Percentiles rank a stretch among this genome's conserved stretches.
Conservation (phyloP, 2,329 filamentous ascomycete genomes). For the Biscogniauxia mediterranea region DNA sequence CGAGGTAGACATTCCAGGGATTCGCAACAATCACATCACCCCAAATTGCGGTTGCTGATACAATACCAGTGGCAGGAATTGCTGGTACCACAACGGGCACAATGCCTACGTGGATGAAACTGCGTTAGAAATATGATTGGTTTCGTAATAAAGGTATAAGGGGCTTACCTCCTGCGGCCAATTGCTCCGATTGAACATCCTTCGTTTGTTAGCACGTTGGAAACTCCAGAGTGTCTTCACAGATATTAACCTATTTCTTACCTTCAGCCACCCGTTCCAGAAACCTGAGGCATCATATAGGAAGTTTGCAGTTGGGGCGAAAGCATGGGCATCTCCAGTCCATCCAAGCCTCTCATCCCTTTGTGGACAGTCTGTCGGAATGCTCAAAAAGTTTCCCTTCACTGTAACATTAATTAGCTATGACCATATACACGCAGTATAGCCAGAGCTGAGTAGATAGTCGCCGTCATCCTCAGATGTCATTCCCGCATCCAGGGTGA, state of each 20-base stretch:
- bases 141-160: constrained; percentile 3
- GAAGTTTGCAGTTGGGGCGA: constrained; percentile 49
- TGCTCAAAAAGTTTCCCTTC: constrained; percentile 55
- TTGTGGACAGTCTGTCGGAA: constrained; percentile 52
- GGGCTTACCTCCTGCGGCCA: constrained; percentile 22
- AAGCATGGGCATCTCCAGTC: constrained; percentile 48
- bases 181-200: constrained; percentile 41
- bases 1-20: constrained; percentile 41
- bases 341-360: constrained; percentile 50
- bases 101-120: constrained; percentile 16
- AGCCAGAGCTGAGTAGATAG: not conserved
- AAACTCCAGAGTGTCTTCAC: too few relatives aligned
- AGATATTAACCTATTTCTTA: not conserved
- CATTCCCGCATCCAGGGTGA: too few relatives aligned
- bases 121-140: not conserved
- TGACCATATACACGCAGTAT: not conserved
- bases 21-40: constrained; percentile 41
- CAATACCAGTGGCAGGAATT: constrained; percentile 22
- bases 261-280: constrained; percentile 46
- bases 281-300: constrained; percentile 53
- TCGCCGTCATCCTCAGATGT: too few relatives aligned
- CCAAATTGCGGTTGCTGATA: constrained; percentile 39
- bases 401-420: constrained; percentile 26
- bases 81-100: constrained; percentile 31
- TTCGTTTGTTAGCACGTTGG: not conserved